These are phyloP conservation scores for Colletotrichum truncatum DNA, from an alignment of 2,329 filamentous ascomycete genomes.

Conservation along the genomic window DNA sequence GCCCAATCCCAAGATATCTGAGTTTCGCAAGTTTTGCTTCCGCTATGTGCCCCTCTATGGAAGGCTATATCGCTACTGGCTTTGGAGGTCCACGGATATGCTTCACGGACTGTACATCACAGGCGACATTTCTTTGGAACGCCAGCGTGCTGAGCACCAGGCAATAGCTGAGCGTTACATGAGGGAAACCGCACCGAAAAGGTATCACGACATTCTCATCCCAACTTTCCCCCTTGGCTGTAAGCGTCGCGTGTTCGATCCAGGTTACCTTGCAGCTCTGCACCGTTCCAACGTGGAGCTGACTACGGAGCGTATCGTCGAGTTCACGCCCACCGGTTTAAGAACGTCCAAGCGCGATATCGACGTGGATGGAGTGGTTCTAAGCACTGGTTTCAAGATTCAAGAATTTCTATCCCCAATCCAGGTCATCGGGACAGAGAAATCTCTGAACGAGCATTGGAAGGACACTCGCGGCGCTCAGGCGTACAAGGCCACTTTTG, in stretches of 20 bases:
- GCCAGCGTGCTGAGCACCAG: too few relatives aligned
- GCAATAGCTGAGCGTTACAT: background rate
- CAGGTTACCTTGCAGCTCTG: conserved; percentile 41
- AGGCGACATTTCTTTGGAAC: background rate
- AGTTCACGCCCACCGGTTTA: conserved; percentile 37
- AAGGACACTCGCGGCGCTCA: background rate
- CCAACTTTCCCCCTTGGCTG: conserved; percentile 44
- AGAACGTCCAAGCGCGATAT: background rate
- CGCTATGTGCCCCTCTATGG: conserved; percentile 33
- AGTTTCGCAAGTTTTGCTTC: conserved; percentile 34
- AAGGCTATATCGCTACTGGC: background rate
- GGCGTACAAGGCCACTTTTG: background rate
- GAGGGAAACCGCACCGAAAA: conserved; percentile 32
- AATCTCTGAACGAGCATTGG: background rate
- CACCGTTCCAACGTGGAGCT: conserved; percentile 41
- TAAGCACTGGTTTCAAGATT: background rate
- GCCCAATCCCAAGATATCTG: background rate
- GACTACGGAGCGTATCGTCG: conserved; percentile 34
- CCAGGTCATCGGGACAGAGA: background rate
- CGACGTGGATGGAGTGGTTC: background rate
- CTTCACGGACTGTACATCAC: background rate
- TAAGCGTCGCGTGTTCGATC: conserved; percentile 45
- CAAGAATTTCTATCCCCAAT: background rate
- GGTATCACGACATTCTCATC: conserved; percentile 40
- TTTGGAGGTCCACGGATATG: background rate